Evolutionary conservation across 805 yeast genomes (phyloP), one percentile per base, ranked within the genome.

Genomic region (Isabelozyma pseudorhagii): DNA sequence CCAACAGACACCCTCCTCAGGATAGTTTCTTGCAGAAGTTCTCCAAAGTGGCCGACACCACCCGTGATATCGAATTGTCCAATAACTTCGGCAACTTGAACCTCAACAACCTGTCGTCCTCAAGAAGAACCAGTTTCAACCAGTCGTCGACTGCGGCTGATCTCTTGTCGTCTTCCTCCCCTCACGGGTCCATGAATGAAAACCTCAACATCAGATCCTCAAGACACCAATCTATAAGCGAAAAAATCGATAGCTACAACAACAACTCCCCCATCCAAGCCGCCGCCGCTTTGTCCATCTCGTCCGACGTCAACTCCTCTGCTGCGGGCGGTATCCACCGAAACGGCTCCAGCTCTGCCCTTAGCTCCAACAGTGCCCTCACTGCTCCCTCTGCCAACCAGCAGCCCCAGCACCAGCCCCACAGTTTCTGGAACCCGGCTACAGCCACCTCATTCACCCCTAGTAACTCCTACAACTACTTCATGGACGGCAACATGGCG

Each of bases 371-470:
- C 17, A 15, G 31, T 21, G 34, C 25, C 42, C 40, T 14, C 41
- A 6, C 9, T 58, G 63, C 36, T 51, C 57, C 29, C 57, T 15
- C 17, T 15, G 17, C 17, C 17, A 15, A 15, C 57, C 36, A 62
- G 58, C 53, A 44, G 41, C 31, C 29, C 18, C 54, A 54, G 14
- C 61, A 59, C 41, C 49, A 39, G 1, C 55, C 59, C 8, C 72
- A 61, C 39, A 78, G 71, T 57, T 80, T 82, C 55, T 84, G 89
- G 89, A 82, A 83, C 61, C 87, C 87, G 0, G 87, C 85, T 6
- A 69, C 84, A 15, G 84, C 87, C 4, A 67, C 82, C 8, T 68
- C 85, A 1, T 84, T 84, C 60, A 79, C 80, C 11, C 88, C 89
- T 18, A 40, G 54, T 15, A 50, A 45, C 27, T 44, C 51, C n/a